Percentiles rank a stretch among this genome's conserved stretches.
These are phyloP conservation scores for Chlamydomonas reinhardtii DNA, from an alignment of 163 green algal species.

Conservation along the genomic window DNA sequence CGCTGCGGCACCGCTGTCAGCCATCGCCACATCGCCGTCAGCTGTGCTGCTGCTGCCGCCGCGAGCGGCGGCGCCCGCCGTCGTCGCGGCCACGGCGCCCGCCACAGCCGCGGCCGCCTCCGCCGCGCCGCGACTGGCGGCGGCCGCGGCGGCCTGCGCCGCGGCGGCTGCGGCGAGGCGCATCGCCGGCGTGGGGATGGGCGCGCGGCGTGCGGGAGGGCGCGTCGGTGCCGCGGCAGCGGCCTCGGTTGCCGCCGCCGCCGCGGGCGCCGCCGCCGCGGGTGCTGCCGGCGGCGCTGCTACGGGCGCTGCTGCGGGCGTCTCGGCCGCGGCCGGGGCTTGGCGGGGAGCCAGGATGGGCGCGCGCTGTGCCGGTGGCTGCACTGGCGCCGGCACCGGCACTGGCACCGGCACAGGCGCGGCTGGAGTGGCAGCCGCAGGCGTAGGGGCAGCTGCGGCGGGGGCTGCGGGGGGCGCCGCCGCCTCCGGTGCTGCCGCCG, in stretches of 20 bases:
- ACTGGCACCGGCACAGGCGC: not conserved
- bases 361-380: not conserved
- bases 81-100: not conserved
- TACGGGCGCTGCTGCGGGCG: not conserved
- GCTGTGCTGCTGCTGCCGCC: not conserved
- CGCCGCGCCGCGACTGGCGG: not conserved
- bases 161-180: not conserved
- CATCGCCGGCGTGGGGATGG: not conserved
- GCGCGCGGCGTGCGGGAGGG: not conserved
- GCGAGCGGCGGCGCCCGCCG: not conserved
- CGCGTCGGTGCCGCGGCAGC: not conserved
- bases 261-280: too few species aligned
- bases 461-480: not conserved
- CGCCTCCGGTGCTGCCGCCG: not conserved
- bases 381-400: not conserved
- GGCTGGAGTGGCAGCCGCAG: not conserved
- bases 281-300: not conserved
- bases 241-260: not conserved
- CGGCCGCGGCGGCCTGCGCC: not conserved
- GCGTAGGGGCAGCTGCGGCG: not conserved
- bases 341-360: not conserved
- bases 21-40: conserved; percentile 5
- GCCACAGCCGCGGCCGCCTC: not conserved
- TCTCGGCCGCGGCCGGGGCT: not conserved
- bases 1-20: not conserved